phyloP scores from a whole-genome alignment of 2,329 filamentous ascomycete genomes.

The Hirsutella minnesotensis region DNA sequence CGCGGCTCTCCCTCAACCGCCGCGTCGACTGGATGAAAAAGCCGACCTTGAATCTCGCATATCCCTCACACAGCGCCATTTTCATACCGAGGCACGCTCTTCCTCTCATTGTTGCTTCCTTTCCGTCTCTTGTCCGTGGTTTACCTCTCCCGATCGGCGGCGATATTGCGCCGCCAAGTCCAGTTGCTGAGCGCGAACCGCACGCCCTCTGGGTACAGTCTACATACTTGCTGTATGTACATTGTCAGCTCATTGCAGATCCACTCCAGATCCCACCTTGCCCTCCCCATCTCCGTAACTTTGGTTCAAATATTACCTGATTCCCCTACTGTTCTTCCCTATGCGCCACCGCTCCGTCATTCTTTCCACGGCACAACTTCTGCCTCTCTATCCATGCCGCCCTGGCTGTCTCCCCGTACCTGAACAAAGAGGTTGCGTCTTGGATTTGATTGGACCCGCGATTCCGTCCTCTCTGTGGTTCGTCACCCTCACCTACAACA shows the following conservation, averaged over 20 bases:
- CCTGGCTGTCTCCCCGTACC: conserved; percentile 2
- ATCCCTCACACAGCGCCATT: no score
- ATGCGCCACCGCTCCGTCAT: conserved; percentile 18
- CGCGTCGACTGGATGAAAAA: no score
- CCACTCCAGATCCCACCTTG: conserved; percentile 23
- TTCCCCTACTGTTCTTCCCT: conserved; percentile 18
- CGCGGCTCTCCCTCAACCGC: no score
- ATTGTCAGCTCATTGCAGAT: conserved; percentile 20
- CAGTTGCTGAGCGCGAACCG: neutral
- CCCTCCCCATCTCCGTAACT: conserved; percentile 17
- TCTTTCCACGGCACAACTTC: conserved; percentile 5
- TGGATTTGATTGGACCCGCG: conserved; percentile 3
- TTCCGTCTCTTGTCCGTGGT: neutral
- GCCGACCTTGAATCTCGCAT: no score
- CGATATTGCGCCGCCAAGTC: neutral
- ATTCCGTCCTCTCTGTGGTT: conserved; percentile 1
- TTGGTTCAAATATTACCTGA: conserved; percentile 20
- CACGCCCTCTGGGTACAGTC: conserved; percentile 1
- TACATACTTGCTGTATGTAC: conserved; percentile 9
- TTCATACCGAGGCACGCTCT: neutral
- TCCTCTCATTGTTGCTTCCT: neutral
- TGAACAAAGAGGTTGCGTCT: neutral
- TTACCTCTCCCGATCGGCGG: conserved; percentile 3
- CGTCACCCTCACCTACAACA: neutral
- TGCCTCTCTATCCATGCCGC: conserved; percentile 5